Evolutionary conservation across 257 asterid species (phyloP), one percentile per base, ranked within the genome.

Genomic region (Solanum chaucha): DNA sequence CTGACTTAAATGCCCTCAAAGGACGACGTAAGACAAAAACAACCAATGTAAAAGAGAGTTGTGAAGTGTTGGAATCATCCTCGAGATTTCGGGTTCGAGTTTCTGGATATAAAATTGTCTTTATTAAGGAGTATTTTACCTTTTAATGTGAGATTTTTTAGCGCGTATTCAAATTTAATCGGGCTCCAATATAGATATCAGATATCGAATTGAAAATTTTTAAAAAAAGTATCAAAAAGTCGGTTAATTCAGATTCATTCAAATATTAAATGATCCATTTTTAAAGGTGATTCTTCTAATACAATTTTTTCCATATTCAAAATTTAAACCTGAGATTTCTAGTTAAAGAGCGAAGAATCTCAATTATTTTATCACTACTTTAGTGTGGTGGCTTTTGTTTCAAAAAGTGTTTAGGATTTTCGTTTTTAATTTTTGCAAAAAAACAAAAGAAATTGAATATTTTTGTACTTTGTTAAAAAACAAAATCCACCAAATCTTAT

Each of bases 91-190:
- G 9, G 10, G 4, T 15, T 51, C 0, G n/a, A 51, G 4, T 51
- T 51, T 51, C 0, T 46, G n/a, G 2, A 46, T 46, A 46, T 0
- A 0, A 0, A 46, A 46, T 46, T 0, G 4, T 46, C 1, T 46
- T 46, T 46, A 46, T 46, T 46, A 3, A 12, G 2, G 1, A 12
- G n/a, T 51, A 0, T 51, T 17, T 51, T 5, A 51, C 0, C 0
- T 17, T 51, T 2, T 51, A 15, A 5, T 51, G 1, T 51, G 61
- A 0, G 0, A 6, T 0, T 6, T 51, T 17, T 51, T 1, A 5
- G 0, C 0, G 3, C 0, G 0, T 5, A 55, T 0, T 55, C 0
- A 2, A 0, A 17, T 55, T 6, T 6, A 55, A 55, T 55, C 1
- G 22, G 0, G 8, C 22, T 55, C 1, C 1, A 55, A 55, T 55